Conservation (phyloP, 2,329 filamentous ascomycete species). For the Colletotrichum tropicale region DNA sequence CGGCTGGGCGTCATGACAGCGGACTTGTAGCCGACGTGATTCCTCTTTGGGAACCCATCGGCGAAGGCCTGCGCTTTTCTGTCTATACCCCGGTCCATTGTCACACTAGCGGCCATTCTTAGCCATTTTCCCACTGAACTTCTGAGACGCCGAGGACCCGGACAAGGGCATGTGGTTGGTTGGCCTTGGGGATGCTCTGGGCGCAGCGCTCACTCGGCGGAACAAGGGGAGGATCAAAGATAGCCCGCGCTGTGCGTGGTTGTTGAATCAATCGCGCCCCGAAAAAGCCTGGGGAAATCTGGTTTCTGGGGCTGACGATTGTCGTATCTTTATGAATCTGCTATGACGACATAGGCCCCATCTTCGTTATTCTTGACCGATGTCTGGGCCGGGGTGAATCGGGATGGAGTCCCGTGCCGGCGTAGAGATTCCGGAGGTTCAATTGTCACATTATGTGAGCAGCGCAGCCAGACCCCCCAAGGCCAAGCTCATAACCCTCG, state of each 20-base stretch:
- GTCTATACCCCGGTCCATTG: not conserved
- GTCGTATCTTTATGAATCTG: not conserved
- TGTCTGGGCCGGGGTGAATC: not conserved
- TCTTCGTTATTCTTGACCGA: not conserved
- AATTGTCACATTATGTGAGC: not conserved
- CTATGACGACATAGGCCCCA: not conserved
- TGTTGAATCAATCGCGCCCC: not conserved
- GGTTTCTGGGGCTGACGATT: not conserved
- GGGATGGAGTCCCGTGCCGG: not conserved
- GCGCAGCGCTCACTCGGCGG: not conserved
- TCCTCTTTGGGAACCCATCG: slow-evolving; percentile 8
- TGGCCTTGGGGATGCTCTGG: not conserved
- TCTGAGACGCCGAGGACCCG: not conserved
- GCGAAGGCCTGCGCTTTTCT: not conserved
- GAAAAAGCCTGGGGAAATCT: not conserved
- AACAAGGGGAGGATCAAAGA: not conserved
- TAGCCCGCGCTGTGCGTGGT: not conserved
- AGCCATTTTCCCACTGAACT: not conserved
- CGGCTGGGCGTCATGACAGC: not conserved
- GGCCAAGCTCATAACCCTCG: not conserved
- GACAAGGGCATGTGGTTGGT: not conserved
- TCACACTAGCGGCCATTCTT: not conserved
- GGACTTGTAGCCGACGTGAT: not conserved
- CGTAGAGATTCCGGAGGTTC: not conserved
- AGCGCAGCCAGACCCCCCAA: not conserved